Evolutionary conservation across 2,329 filamentous ascomycete genomes (phyloP), one percentile per base, ranked within the genome.

Genomic region (Cucurbitaria berberidis): DNA sequence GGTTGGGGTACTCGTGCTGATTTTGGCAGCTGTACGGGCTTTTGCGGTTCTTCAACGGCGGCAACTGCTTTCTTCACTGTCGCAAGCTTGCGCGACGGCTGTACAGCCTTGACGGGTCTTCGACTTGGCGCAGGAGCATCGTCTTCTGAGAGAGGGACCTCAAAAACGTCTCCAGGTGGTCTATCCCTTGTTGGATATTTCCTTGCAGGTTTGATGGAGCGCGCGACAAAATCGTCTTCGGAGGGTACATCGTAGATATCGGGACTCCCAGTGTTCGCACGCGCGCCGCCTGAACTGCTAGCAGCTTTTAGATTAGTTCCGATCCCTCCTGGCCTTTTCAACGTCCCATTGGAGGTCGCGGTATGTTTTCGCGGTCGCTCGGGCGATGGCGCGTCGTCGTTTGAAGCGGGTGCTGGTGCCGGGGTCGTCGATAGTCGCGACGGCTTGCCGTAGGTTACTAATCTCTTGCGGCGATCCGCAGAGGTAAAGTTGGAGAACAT

Each of bases 171-270:
- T 19, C 47, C 44, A 7, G 51, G 55, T 18, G 52, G 46, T 7
- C 46, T 47, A 21, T 45, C 55, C 49, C 64, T 67, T 26, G 58
- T 16, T 16, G 45, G 15, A 18, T 59, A 41, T 11, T 56, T 57
- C 53, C 64, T 66, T 18, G 56, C 53, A 29, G 60, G 48, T 21
- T 55, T 51, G 1, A 34, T 48, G 21, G 53, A 35, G 21, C 30
- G 48, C 29, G 44, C 19, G 18, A 48, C 19, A 30, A 66, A 59
- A 15, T 72, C 68, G 41, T 74, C 66, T 8, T 75, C 73, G 11
- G 70, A 74, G 3, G 78, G 77, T 18, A 80, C 71, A 55, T 81
- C 78, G 60, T 79, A 81, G 16, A 76, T 61, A 41, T 72, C 67
- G 21, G 38, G 42, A 18, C 55, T 45, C 8, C 49, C 38, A 2